Percentiles rank a stretch among this genome's conserved stretches.
Evolutionary conservation across 2,329 filamentous ascomycete genomes (phyloP).

Genomic region (Fusarium sp.): DNA sequence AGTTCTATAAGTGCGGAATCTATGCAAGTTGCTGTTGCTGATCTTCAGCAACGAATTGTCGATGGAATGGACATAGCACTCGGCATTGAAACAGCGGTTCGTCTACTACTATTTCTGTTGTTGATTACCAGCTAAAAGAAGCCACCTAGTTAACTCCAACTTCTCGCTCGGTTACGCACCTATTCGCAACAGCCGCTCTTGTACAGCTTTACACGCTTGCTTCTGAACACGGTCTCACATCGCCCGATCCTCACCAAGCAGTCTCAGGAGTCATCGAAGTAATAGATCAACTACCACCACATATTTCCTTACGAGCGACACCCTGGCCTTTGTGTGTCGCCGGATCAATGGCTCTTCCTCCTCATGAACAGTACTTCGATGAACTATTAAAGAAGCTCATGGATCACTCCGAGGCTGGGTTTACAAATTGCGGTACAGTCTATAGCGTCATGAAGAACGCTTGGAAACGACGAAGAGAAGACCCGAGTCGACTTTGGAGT

Average conservation of each 20-base stretch:
- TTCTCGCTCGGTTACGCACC: constrained; percentile 8
- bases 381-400: constrained; percentile 16
- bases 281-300: constrained; percentile 13
- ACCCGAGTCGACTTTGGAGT: constrained; percentile 26
- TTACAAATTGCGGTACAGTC: constrained; percentile 40
- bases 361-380: constrained; percentile 36
- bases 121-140: neutral
- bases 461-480: constrained; percentile 18
- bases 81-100: neutral
- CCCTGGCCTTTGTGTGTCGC: constrained; percentile 40
- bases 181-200: constrained; percentile 35
- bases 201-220: constrained; percentile 30
- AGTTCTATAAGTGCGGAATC: fast-evolving
- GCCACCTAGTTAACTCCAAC: neutral
- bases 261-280: constrained; percentile 28
- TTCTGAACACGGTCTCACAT: neutral
- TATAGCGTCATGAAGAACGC: constrained; percentile 30
- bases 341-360: constrained; percentile 28
- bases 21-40: neutral
- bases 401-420: constrained; percentile 15
- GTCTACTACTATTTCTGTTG: neutral
- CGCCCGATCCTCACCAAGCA: neutral
- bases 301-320: constrained; percentile 28
- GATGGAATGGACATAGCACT: neutral
- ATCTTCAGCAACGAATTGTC: neutral